Evolutionary conservation across 2,329 filamentous ascomycete species (phyloP).

Genomic region (Zalaria sp.): DNA sequence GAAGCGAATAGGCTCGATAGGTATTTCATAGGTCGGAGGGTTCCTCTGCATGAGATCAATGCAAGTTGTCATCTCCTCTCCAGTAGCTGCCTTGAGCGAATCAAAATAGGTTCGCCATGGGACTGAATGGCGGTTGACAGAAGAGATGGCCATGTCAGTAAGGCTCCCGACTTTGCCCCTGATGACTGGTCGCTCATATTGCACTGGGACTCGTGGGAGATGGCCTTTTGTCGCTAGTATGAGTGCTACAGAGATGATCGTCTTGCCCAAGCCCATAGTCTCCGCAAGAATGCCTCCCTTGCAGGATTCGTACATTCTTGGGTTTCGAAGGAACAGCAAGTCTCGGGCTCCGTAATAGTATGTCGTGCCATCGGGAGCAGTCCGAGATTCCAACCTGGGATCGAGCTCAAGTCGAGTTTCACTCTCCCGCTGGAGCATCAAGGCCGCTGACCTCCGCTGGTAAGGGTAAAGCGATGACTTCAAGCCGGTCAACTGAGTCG

Average conservation of each 20-base stretch:
- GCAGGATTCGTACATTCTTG: conserved; percentile 58
- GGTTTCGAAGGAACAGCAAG: conserved; percentile 48
- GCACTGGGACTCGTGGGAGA: conserved; percentile 49
- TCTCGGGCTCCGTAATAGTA: conserved; percentile 62
- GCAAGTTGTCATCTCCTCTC: conserved; percentile 38
- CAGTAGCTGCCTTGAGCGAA: conserved; percentile 29
- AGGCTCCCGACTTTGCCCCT: conserved; percentile 45
- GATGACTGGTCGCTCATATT: conserved; percentile 34
- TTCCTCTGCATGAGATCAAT: conserved; percentile 32
- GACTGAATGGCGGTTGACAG: conserved; percentile 49
- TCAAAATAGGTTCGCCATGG: conserved; percentile 59
- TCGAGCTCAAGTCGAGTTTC: conserved; percentile 53
- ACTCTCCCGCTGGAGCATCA: conserved; percentile 73
- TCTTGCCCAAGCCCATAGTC: conserved; percentile 74
- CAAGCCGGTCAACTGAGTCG: conserved; percentile 41
- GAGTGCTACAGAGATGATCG: conserved; percentile 62
- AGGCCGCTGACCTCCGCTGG: conserved; percentile 63
- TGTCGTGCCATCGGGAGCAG: conserved; percentile 43
- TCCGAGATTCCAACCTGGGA: conserved; percentile 50
- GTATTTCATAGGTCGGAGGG: conserved; percentile 25
- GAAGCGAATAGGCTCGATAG: conserved; percentile 23
- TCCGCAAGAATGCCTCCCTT: conserved; percentile 68
- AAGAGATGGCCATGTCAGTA: conserved; percentile 60
- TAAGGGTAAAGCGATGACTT: conserved; percentile 59
- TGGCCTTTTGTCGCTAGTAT: conserved; percentile 62